Percentiles rank a stretch among this genome's conserved stretches.
phyloP scores from a whole-genome alignment of 2,329 filamentous ascomycete genomes.

The Beauveria asiatica region DNA sequence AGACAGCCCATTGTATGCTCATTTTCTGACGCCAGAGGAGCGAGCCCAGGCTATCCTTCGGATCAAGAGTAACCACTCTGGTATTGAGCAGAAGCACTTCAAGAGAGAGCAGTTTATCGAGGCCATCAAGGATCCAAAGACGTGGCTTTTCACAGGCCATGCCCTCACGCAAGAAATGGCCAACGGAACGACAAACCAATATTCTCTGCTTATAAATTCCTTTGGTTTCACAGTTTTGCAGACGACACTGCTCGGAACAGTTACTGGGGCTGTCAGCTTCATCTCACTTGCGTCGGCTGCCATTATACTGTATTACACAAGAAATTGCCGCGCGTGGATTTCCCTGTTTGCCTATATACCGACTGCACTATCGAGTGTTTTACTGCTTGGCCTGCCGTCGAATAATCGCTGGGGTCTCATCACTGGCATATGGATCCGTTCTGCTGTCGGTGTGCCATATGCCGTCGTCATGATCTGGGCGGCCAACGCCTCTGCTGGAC shows the following conservation, averaged over 20 bases:
- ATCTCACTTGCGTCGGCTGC: slow-evolving; percentile 7
- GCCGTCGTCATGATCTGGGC: slow-evolving; percentile 17
- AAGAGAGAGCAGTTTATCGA: slow-evolving; percentile 24
- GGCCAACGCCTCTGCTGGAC: slow-evolving; percentile 19
- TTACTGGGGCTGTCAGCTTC: slow-evolving; percentile 11
- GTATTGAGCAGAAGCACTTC: slow-evolving; percentile 27
- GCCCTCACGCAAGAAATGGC: slow-evolving; percentile 29
- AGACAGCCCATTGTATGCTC: slow-evolving; percentile 7
- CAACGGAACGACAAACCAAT: slow-evolving; percentile 31
- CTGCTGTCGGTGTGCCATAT: slow-evolving; percentile 13
- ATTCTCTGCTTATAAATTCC: slow-evolving; percentile 33
- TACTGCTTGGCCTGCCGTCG: slow-evolving; percentile 11
- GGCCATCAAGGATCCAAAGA: slow-evolving; percentile 21
- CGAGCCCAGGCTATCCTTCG: slow-evolving; percentile 23
- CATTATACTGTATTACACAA: slow-evolving; percentile 6
- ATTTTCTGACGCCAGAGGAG: slow-evolving; percentile 19
- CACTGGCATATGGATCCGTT: slow-evolving; percentile 13
- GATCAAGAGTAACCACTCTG: slow-evolving; percentile 23
- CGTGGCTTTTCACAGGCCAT: slow-evolving; percentile 22
- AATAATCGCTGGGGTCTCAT: slow-evolving; percentile 15
- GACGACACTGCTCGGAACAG: slow-evolving; percentile 21
- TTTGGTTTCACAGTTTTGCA: slow-evolving; percentile 32
- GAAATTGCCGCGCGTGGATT: slow-evolving; percentile 13
- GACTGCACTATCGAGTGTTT: slow-evolving; percentile 12
- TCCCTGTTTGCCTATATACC: slow-evolving; percentile 13